Base-by-base conservation (phyloP, 2,329 filamentous ascomycete genomes). In the Fusarium lyarnte region DNA sequence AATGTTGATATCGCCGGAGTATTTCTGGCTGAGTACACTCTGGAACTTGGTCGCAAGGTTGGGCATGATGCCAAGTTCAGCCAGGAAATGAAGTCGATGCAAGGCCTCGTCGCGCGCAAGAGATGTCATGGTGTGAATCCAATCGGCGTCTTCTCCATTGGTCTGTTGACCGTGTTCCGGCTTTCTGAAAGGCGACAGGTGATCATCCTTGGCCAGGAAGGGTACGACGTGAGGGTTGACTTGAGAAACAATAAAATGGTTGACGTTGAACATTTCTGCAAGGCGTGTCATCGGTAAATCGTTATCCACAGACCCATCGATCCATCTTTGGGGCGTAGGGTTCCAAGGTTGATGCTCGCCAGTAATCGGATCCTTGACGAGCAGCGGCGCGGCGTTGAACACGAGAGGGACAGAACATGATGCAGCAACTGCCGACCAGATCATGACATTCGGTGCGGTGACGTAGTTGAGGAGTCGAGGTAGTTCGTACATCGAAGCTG, bases 211-310 rank as follows among this genome's bases (percentile, higher is more conserved):
- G 21, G 89, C 86, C 21, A 98, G 84, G 77, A 98, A 97, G 0
- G 94, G 94, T 0, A 97, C 90, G 13, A 98, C 93, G 76, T 98
- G 95, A 1, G 95, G 95, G 77, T 98, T 98, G 55, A 98, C 94
- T 80, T 98, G 95, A 0, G 94, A 97, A 23, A 98, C 95, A 74
- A 98, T 98, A 79, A 98, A 98, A 79, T 98, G 95, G 78, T 98
- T 98, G 79, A 98, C 95, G 78, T 98, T 97, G 85, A 98, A 97
- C 92, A 98, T 95, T 78, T 97, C 94, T 2, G 94, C 91, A 21
- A 98, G 86, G 4, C 94, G 90, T 25, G 92, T 94, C 90, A 97
- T 97, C 4, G 95, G 95, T 6, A 98, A 85, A 80, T 98, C 95
- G 66, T 96, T 96, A 79, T 98, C 94, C 27, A 98, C 94, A 2